phyloP scores from a whole-genome alignment of 1,284 basidiomycete genomes.

The Ceratobasidium sp. region DNA sequence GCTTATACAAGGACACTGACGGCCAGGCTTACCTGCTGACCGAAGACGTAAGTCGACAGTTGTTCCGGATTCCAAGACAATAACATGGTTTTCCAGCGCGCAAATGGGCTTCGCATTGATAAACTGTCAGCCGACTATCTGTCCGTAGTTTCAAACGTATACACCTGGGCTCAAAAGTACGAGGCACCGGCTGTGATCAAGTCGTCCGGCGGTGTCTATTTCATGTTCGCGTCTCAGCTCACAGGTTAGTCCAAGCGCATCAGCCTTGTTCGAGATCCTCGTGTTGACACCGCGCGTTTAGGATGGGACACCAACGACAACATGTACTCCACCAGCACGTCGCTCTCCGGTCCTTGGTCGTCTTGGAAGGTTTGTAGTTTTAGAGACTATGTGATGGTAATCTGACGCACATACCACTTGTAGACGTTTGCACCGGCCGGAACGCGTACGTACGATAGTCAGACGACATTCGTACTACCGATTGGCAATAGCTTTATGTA shows the following conservation, averaged over 20 bases:
- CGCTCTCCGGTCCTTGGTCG: constrained; percentile 47
- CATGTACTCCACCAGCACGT: constrained; percentile 47
- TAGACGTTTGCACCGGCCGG: constrained; percentile 49
- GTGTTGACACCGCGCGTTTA: background rate
- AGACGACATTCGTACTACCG: constrained; percentile 48
- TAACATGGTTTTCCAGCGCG: constrained; percentile 37
- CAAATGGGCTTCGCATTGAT: constrained; percentile 48
- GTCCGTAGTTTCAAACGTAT: constrained; percentile 45
- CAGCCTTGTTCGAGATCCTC: background rate
- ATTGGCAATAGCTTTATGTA: constrained; percentile 49
- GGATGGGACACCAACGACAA: constrained; percentile 50
- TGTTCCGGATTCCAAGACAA: background rate
- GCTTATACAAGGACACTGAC: constrained; percentile 49
- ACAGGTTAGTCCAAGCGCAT: constrained; percentile 35
- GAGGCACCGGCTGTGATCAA: constrained; percentile 49
- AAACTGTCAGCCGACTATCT: constrained; percentile 47
- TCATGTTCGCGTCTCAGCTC: constrained; percentile 49
- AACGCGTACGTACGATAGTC: constrained; percentile 47
- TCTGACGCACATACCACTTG: background rate
- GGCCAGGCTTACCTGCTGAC: constrained; percentile 48
- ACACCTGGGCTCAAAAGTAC: constrained; percentile 46
- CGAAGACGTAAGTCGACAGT: constrained; percentile 45
- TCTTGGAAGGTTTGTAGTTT: constrained; percentile 44
- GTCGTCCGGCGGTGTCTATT: constrained; percentile 46
- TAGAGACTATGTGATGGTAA: background rate